phyloP scores from a whole-genome alignment of 176 grass and related monocot species.

The Coix lacrymajobi region DNA sequence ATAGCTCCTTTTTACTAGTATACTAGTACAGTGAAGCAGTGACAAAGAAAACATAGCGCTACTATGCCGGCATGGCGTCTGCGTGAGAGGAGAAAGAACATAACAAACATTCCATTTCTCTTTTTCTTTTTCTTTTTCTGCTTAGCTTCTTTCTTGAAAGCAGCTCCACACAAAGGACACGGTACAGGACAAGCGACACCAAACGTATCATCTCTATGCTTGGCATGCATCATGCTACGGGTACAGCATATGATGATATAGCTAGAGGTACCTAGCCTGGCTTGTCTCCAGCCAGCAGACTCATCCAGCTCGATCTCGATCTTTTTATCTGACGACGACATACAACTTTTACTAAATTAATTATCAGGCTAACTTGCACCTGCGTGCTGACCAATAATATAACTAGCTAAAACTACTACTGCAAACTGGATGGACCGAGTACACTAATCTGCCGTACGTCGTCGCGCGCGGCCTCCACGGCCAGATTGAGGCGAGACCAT shows the following conservation, averaged over 20 bases:
- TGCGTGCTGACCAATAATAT: background rate
- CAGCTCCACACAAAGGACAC: constrained; percentile 31
- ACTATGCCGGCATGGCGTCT: background rate
- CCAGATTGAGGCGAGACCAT: too few relatives aligned
- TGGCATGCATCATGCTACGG: background rate
- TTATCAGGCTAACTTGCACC: background rate
- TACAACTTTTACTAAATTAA: background rate
- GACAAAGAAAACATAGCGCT: background rate
- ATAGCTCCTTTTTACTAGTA: background rate
- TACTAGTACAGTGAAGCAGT: background rate
- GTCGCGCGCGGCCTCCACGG: background rate
- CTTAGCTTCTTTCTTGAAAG: constrained; percentile 20
- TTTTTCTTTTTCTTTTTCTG: background rate
- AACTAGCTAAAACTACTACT: background rate
- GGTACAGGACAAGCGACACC: constrained; percentile 17
- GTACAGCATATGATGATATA: background rate
- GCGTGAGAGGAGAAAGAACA: background rate
- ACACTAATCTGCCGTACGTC: background rate
- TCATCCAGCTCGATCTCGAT: background rate
- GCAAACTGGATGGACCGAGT: background rate
- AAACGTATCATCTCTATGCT: constrained; percentile 7
- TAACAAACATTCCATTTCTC: constrained; percentile 14
- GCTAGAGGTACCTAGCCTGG: background rate
- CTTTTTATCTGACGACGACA: background rate
- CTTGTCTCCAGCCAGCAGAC: background rate